Base-by-base conservation (phyloP, 371 early-diverging fungal species). In the Haplosporangium sp. region DNA sequence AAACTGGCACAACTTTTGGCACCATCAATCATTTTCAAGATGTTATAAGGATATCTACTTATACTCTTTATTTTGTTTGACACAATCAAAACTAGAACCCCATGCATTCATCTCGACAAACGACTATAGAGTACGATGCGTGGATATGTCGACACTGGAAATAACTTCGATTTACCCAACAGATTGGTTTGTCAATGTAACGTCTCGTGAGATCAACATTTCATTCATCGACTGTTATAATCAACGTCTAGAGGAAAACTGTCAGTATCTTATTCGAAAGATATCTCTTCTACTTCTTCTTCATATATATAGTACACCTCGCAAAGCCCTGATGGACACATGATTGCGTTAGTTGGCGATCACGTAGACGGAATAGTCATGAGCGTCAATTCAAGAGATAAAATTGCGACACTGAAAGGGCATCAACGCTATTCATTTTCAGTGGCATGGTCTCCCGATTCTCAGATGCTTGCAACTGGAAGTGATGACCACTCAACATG, bases 391-490 rank as follows among this genome's bases (percentile, higher is more conserved):
- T 78, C 86, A 0, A 90, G 91, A 11, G 83, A 88, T 75, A 76
- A 53, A 19, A 76, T 88, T 11, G 83, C 84, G 3, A 77, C 74
- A 4, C 74, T 94, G 34, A 77, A 57, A 35, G 95, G 95, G 3
- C 94, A 94, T 60, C 68, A 86, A 37, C 96, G 95, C 67, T 94
- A 86, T 73, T 92, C 93, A 1, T 97, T 97, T 83, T 88, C 96
- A 0, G 94, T 93, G 63, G 89, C 92, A 11, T 94, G 95, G 90
- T 92, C 92, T 52, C 95, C 96, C 0, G 88, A 91, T 65, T 92
- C 91, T 8, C 84, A 83, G 7, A 82, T 86, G 20, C 74, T 96
- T 60, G 96, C 93, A 0, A 96, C 96, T 0, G 96, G 96, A 34
- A 93, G 92, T 72, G 96, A 96, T 76, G 96, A 94, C 70, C 78